Percentiles rank a stretch among this genome's conserved stretches.
phyloP scores from a whole-genome alignment of 164 flowering plant genomes.

The Saururus chinensis region DNA sequence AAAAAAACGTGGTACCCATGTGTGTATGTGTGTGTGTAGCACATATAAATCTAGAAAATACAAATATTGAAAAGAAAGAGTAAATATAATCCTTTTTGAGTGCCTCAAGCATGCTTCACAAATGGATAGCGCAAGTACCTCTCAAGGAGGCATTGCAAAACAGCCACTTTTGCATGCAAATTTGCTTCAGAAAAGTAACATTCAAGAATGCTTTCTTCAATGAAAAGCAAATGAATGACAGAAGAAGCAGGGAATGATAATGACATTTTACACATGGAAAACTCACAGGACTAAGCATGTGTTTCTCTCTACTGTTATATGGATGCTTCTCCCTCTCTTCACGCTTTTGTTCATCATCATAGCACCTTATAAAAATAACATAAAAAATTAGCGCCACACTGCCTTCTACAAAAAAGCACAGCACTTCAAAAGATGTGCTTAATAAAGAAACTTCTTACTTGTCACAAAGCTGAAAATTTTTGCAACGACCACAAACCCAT shows the following conservation, averaged over 20 bases:
- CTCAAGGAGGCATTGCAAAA: too few relatives aligned
- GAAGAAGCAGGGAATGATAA: neutral
- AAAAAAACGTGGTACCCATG: too few relatives aligned
- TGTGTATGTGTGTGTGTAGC: too few relatives aligned
- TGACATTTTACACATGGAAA: neutral
- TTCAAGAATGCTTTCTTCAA: too few relatives aligned
- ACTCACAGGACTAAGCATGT: conserved; percentile 59
- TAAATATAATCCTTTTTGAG: too few relatives aligned
- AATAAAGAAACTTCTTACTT: conserved; percentile 44
- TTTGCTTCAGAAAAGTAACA: too few relatives aligned
- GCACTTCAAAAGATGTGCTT: neutral
- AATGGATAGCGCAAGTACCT: too few relatives aligned
- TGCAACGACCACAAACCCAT: conserved; percentile 87
- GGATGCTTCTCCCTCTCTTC: conserved; percentile 93
- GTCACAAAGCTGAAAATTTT: conserved; percentile 87
- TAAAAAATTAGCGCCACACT: neutral
- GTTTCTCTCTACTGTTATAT: conserved; percentile 65
- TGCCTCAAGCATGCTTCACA: too few relatives aligned
- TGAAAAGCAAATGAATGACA: neutral
- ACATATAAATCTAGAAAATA: too few relatives aligned
- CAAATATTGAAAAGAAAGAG: too few relatives aligned
- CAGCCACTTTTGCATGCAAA: too few relatives aligned
- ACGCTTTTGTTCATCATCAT: conserved; percentile 67
- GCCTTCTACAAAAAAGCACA: neutral
- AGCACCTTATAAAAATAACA: conserved; percentile 40